Percentiles rank a stretch among this genome's conserved stretches.
Evolutionary conservation across 345 rosid genomes (phyloP).

Genomic region (Citrus cavaleriei): DNA sequence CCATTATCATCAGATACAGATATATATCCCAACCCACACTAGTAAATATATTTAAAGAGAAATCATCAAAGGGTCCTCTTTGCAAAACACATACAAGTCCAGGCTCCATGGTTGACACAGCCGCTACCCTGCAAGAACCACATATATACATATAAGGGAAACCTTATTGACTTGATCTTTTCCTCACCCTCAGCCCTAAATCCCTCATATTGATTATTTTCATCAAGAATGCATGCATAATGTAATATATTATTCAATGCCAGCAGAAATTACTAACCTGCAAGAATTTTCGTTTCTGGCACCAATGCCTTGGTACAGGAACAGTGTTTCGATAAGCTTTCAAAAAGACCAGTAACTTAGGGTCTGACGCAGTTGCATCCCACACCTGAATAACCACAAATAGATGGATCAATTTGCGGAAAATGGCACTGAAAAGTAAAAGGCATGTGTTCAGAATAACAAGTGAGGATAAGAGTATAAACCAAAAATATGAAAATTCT

Average conservation of each 20-base stretch:
- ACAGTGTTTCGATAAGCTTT: slow-evolving; percentile 94
- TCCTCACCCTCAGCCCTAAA: slow-evolving; percentile 53
- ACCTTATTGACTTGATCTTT: slow-evolving; percentile 64
- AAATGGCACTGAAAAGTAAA: background rate
- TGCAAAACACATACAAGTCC: slow-evolving; percentile 95
- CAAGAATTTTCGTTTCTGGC: slow-evolving; percentile 95
- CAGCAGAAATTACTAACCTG: slow-evolving; percentile 64
- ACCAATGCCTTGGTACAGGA: slow-evolving; percentile 99
- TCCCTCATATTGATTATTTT: slow-evolving; percentile 39
- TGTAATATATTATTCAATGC: slow-evolving; percentile 17
- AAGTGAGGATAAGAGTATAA: background rate
- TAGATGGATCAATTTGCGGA: background rate
- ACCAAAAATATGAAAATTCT: background rate
- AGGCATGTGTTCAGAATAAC: background rate
- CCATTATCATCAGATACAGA: slow-evolving; percentile 17
- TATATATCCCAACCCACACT: slow-evolving; percentile 43
- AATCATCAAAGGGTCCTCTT: slow-evolving; percentile 43
- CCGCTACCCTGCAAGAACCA: slow-evolving; percentile 98
- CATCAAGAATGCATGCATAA: slow-evolving; percentile 46
- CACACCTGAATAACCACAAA: slow-evolving; percentile 62
- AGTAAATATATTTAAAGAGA: slow-evolving; percentile 29
- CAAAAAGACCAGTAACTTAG: slow-evolving; percentile 88
- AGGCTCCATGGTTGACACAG: slow-evolving; percentile 91
- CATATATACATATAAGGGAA: slow-evolving; percentile 97
- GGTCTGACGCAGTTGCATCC: slow-evolving; percentile 99